These are phyloP conservation scores for Sutorius australiensis DNA, from an alignment of 768 basidiomycete species.

Conservation along the genomic window DNA sequence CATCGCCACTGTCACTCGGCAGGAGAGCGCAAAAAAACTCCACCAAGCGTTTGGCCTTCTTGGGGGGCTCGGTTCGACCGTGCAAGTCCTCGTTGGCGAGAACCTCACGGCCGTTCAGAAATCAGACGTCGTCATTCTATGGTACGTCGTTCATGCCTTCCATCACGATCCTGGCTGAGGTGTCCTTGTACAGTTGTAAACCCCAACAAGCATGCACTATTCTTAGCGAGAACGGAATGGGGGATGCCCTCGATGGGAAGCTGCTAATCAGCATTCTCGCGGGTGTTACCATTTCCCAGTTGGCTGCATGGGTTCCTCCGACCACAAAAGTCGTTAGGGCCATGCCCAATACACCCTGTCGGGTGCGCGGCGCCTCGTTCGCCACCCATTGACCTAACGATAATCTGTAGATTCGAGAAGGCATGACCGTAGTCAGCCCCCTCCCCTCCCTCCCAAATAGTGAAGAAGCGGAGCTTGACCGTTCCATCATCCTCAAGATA, in stretches of 20 bases:
- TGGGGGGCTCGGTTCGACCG: conserved; percentile 55
- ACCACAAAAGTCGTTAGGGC: conserved; percentile 87
- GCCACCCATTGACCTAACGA: neutral
- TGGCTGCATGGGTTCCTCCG: conserved; percentile 68
- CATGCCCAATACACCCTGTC: conserved; percentile 98
- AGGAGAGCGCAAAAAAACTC: conserved; percentile 69
- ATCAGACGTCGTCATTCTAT: conserved; percentile 84
- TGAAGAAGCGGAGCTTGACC: conserved; percentile 51
- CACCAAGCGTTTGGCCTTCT: conserved; percentile 54
- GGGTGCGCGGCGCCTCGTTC: conserved; percentile 46
- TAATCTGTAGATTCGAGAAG: conserved; percentile 84
- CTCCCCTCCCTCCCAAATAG: conserved; percentile 47
- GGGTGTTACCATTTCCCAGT: conserved; percentile 87
- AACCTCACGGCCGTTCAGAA: conserved; percentile 71
- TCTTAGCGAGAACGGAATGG: conserved; percentile 69
- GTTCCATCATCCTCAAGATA: conserved; percentile 78
- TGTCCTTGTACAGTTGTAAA: conserved; percentile 66
- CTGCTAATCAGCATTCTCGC: conserved; percentile 95
- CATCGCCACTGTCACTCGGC: conserved; percentile 81
- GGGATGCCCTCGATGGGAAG: conserved; percentile 82
- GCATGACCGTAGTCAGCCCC: conserved; percentile 92
- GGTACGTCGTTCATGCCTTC: conserved; percentile 46
- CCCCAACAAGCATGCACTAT: conserved; percentile 82
- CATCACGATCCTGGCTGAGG: neutral
- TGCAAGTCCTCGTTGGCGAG: conserved; percentile 64